Percentiles rank a stretch among this genome's conserved stretches.
These are phyloP conservation scores for Penicillium psychrosexuale DNA, from an alignment of 2,329 filamentous ascomycete species.

Conservation along the genomic window DNA sequence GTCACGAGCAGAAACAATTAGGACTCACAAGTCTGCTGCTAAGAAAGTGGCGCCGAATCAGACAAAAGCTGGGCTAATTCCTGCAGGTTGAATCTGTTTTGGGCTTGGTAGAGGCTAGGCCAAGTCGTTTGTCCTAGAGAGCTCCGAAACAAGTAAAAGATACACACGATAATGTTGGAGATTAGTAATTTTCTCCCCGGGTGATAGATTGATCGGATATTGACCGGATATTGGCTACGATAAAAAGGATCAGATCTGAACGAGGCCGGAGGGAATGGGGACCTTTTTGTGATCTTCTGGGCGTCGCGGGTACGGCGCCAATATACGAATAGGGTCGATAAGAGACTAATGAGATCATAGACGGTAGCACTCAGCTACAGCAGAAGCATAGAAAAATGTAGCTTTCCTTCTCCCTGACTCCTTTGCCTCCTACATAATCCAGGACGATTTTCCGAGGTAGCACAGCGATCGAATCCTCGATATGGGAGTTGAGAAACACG, in stretches of 20 bases:
- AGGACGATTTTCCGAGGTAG: constrained; percentile 19
- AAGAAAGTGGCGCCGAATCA: constrained; percentile 10
- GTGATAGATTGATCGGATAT: background rate
- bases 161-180: background rate
- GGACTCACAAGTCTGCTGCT: constrained; percentile 9
- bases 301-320: constrained; percentile 21
- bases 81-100: constrained; percentile 6
- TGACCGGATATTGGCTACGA: background rate
- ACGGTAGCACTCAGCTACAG: constrained; percentile 12
- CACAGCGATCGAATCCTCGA: constrained; percentile 19
- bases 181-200: background rate
- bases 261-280: constrained; percentile 9
- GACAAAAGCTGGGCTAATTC: constrained; percentile 2
- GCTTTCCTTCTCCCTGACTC: background rate
- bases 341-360: constrained; percentile 14
- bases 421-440: background rate
- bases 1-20: constrained; percentile 14
- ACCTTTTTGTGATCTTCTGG: constrained; percentile 18
- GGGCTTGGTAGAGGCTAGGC: constrained; percentile 1
- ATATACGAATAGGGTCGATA: constrained; percentile 5
- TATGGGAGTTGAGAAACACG: constrained; percentile 16
- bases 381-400: background rate
- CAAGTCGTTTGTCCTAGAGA: background rate
- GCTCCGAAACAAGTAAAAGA: constrained; percentile 1
- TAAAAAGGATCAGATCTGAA: constrained; percentile 6